A percentile compares a stretch with the other conserved stretches of the same genome.
Evolutionary conservation across 768 basidiomycete genomes (phyloP).

Genomic region (Coprinopsis strossmayeri): DNA sequence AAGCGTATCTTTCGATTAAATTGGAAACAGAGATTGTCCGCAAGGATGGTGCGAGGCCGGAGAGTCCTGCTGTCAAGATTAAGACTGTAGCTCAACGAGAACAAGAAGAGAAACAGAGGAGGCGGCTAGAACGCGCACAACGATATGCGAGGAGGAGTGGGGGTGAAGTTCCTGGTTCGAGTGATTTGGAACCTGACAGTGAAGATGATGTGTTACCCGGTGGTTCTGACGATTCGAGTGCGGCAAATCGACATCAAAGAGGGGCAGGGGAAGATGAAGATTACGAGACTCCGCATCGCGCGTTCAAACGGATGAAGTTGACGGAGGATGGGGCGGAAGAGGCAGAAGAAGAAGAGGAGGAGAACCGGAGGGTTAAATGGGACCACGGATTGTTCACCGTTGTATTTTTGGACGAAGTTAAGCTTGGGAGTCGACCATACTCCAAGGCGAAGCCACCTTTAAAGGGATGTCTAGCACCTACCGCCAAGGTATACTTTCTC

Average conservation of each 20-base stretch:
- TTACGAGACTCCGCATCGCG: constrained; percentile 56
- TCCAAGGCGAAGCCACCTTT: constrained; percentile 32
- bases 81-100: constrained; percentile 62
- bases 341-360: constrained; percentile 27
- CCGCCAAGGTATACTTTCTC: constrained; percentile 48
- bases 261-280: constrained; percentile 82
- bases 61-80: constrained; percentile 73
- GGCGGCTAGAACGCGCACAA: constrained; percentile 53
- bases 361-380: constrained; percentile 63
- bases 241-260: constrained; percentile 36
- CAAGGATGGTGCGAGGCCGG: constrained; percentile 64
- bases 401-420: constrained; percentile 57
- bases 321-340: constrained; percentile 25
- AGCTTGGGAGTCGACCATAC: constrained; percentile 40
- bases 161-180: constrained; percentile 27
- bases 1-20: constrained; percentile 52
- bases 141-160: constrained; percentile 47
- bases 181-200: constrained; percentile 21
- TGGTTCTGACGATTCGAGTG: neutral
- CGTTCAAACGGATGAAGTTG: constrained; percentile 33
- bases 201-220: constrained; percentile 17
- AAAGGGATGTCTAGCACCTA: constrained; percentile 64
- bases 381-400: constrained; percentile 58
- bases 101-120: constrained; percentile 51
- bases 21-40: constrained; percentile 67